Evolutionary conservation across 2,329 filamentous ascomycete genomes (phyloP).

Genomic region (Scopulariopsis brevicaulis): DNA sequence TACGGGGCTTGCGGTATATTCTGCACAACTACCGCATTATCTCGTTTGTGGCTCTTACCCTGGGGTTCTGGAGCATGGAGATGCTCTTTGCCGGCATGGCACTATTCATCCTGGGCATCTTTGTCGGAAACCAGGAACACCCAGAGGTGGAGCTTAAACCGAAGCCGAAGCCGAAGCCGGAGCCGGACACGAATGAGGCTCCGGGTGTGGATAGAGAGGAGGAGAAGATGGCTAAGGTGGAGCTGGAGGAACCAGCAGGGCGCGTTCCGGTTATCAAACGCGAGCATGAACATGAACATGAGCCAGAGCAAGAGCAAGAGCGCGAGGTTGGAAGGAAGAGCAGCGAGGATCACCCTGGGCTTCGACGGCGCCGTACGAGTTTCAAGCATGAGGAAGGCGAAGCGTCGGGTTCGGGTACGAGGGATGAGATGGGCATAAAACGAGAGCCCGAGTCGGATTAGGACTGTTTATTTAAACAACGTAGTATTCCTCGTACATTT

Average conservation of each 20-base stretch:
- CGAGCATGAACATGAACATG: neutral
- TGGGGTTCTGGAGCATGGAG: conserved; percentile 67
- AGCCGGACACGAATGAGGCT: neutral
- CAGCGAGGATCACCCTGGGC: neutral
- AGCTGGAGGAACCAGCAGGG: neutral
- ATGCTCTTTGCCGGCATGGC: conserved; percentile 53
- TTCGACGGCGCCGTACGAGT: neutral
- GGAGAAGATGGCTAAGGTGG: neutral
- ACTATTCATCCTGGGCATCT: conserved; percentile 40
- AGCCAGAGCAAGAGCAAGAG: neutral
- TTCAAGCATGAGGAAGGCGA: neutral
- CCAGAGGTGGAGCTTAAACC: conserved; percentile 5
- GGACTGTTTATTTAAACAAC: neutral
- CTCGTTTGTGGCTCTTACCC: conserved; percentile 57
- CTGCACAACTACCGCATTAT: conserved; percentile 77
- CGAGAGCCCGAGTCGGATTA: neutral
- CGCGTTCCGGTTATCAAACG: neutral
- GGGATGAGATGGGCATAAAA: neutral
- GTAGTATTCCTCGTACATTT: neutral
- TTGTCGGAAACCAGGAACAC: conserved; percentile 1
- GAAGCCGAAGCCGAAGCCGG: neutral
- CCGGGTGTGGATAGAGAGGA: neutral
- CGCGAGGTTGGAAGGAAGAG: neutral
- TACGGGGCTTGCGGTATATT: conserved; percentile 67
- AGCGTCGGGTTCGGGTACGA: neutral